These are phyloP conservation scores for Cadophora malorum DNA, from an alignment of 2,329 filamentous ascomycete species.

Conservation along the genomic window DNA sequence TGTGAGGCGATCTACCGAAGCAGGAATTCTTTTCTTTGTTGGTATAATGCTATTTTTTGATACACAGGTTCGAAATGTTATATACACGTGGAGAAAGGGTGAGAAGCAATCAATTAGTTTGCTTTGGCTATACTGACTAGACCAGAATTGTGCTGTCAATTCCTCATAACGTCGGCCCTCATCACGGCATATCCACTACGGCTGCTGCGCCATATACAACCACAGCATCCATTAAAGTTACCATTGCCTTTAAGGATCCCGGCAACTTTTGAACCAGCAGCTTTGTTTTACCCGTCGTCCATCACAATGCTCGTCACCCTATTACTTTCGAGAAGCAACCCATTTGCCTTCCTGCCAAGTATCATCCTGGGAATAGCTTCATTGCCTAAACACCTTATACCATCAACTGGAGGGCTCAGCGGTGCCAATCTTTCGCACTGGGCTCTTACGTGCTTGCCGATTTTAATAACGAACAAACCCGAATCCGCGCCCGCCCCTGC, in stretches of 20 bases:
- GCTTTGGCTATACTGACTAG: constrained; percentile 32
- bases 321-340: constrained; percentile 69
- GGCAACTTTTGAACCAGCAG: constrained; percentile 85
- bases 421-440: constrained; percentile 77
- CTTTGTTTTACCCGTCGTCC: constrained; percentile 82
- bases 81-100: constrained; percentile 59
- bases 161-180: constrained; percentile 48
- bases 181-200: constrained; percentile 65
- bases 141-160: constrained; percentile 43
- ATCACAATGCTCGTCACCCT: constrained; percentile 80
- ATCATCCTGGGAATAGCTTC: constrained; percentile 82
- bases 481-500: constrained; percentile 8
- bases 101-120: constrained; percentile 30
- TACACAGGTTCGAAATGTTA: constrained; percentile 52
- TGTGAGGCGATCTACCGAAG: constrained; percentile 59
- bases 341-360: constrained; percentile 73
- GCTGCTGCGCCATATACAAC: constrained; percentile 54
- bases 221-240: constrained; percentile 35
- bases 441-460: constrained; percentile 74
- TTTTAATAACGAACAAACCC: constrained; percentile 47
- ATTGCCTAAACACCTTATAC: constrained; percentile 75
- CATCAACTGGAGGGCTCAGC: constrained; percentile 60
- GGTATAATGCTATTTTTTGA: constrained; percentile 54
- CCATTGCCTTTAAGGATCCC: constrained; percentile 61
- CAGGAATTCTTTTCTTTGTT: constrained; percentile 57